Conservation (phyloP, 768 basidiomycete species). For the Steccherinum ochraceum region DNA sequence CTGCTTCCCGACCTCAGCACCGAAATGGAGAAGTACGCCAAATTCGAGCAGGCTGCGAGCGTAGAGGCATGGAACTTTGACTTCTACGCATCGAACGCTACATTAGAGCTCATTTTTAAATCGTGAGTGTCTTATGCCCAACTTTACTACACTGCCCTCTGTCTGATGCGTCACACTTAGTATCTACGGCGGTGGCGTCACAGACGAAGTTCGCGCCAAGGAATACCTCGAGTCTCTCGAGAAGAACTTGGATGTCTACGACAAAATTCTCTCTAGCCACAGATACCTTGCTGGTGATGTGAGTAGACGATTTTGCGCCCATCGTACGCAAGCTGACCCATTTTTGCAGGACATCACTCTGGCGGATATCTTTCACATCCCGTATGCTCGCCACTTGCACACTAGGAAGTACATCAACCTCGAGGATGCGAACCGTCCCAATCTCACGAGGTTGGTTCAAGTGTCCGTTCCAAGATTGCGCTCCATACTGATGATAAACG, state of each 20-base stretch:
- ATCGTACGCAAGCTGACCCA: no score
- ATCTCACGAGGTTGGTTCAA: slow-evolving; percentile 27
- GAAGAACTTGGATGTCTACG: slow-evolving; percentile 34
- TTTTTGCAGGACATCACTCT: slow-evolving; percentile 37
- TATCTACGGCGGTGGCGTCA: no score
- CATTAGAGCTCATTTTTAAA: slow-evolving; percentile 47
- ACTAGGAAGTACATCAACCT: slow-evolving; percentile 25
- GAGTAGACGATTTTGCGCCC: slow-evolving; percentile 5
- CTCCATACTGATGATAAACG: no score
- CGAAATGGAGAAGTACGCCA: slow-evolving; percentile 30
- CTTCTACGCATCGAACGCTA: no score
- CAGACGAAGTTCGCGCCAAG: no score
- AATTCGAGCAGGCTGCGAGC: slow-evolving; percentile 34
- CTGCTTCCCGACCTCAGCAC: slow-evolving; percentile 39
- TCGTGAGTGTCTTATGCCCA: no score
- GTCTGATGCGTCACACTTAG: no score
- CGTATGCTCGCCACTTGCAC: slow-evolving; percentile 30
- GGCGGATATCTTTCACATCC: slow-evolving; percentile 53
- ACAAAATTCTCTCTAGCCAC: slow-evolving; percentile 19
- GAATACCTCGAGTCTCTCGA: no score
- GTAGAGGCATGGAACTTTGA: slow-evolving; percentile 48
- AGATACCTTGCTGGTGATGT: slow-evolving; percentile 26
- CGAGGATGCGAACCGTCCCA: slow-evolving; percentile 27
- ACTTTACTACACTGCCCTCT: no score
- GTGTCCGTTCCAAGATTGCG: no score